phyloP scores from a whole-genome alignment of 1,284 basidiomycete species.

The Trichosporon sp. region DNA sequence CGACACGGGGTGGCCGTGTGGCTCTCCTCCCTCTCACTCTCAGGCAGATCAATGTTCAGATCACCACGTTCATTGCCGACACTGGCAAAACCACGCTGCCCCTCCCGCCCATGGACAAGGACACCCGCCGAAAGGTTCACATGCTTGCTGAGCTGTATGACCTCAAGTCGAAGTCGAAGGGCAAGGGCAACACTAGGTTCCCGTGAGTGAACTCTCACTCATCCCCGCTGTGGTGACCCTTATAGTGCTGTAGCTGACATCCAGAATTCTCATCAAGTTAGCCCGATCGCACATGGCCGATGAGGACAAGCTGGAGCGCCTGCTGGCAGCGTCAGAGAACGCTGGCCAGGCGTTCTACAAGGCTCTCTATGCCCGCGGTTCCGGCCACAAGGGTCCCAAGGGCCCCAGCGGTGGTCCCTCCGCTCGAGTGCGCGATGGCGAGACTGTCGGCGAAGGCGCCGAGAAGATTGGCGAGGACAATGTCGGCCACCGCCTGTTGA shows the following conservation, averaged over 20 bases:
- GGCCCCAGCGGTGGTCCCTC: constrained; percentile 20
- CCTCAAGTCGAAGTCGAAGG: constrained; percentile 69
- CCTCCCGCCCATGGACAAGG: constrained; percentile 70
- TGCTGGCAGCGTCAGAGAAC: constrained; percentile 47
- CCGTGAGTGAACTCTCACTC: constrained; percentile 46
- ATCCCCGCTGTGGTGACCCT: too few relatives aligned
- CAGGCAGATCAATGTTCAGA: constrained; percentile 56
- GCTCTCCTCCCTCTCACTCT: constrained; percentile 16
- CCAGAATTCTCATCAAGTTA: constrained; percentile 66
- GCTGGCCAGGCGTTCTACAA: constrained; percentile 42
- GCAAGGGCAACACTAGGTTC: constrained; percentile 57
- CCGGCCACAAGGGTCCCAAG: neutral
- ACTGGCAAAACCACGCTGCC: constrained; percentile 56
- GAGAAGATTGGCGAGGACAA: constrained; percentile 45
- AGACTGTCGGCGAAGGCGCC: constrained; percentile 44
- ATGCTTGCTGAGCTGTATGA: constrained; percentile 68
- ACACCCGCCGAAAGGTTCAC: constrained; percentile 64
- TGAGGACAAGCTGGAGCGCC: constrained; percentile 57
- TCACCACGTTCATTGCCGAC: constrained; percentile 63
- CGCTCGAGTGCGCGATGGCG: constrained; percentile 41
- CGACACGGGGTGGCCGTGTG: constrained; percentile 1
- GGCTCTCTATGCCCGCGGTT: constrained; percentile 29
- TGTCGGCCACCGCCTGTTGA: constrained; percentile 46
- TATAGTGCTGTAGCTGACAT: neutral
- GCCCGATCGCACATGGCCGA: constrained; percentile 55